Base-by-base conservation (phyloP, 2,329 filamentous ascomycete genomes). In the Colletotrichum sojae region DNA sequence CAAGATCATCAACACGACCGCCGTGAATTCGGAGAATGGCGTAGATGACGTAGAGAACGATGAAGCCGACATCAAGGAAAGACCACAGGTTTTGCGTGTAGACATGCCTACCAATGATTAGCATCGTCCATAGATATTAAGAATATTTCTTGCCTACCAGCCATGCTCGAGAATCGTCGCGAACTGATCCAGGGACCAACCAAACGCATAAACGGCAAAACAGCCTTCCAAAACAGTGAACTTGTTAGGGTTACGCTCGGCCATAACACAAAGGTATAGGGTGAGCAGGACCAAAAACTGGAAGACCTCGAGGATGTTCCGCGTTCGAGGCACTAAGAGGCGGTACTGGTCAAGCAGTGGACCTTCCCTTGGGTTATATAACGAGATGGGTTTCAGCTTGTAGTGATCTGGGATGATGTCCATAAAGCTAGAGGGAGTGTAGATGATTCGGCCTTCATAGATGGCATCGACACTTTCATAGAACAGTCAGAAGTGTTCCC, bases 11-110 rank as follows among this genome's bases (percentile, higher is more conserved):
- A 1, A 80, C 83, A 12, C 84, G 81, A 78, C 89, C 87, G 39
- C 91, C 91, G 73, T 91, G 88, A 15, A 94, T 80, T 5, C 94
- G 91, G 39, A 95, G 78, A 31, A 87, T 78, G 6, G 94, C 82
- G 77, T 95, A 96, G 16, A 85, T 80, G 73, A 86, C 83, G 76
- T 93, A 96, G 39, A 96, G 91, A 49, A 85, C 74, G n/a, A 90
- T 87, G 75, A 95, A 97, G 5, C 89, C 89, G 54, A 95, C 90
- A 77, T 96, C 94, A 16, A 97, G 86, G 75, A 97, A 96, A 0
- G 93, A 94, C 94, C 94, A 97, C 4, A 97, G 82, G 73, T 96
- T 95, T 77, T 97, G 93, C 0, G 93, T 94, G 75, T 96, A 95
- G 1, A 96, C 93, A 67, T 89, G 88, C 92, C 92, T 88, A 55